A percentile compares a stretch with the other conserved stretches of the same genome.
Conservation (phyloP, 352 stramenopile genomes). For the Phytopythium helicoides region DNA sequence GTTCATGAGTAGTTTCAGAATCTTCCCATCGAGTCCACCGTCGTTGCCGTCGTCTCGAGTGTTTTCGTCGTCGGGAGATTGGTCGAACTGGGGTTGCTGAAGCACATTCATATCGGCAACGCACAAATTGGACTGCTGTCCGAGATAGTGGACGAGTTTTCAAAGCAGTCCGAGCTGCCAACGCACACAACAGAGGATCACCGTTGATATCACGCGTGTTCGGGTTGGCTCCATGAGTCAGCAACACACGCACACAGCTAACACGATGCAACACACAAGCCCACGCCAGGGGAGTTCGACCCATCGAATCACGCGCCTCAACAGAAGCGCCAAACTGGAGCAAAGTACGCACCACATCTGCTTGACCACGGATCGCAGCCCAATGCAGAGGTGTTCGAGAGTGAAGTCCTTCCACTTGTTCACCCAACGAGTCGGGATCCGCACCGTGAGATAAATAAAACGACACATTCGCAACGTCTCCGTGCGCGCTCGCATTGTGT, state of each 20-base stretch:
- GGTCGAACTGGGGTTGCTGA: no score
- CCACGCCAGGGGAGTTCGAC: conserved; percentile 67
- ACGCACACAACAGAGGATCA: conserved; percentile 69
- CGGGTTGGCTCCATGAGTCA: conserved; percentile 51
- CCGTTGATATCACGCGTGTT: conserved; percentile 63
- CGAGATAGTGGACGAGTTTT: no score
- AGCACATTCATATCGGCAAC: no score
- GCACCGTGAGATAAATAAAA: conserved; percentile 74
- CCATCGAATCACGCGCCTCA: conserved; percentile 64
- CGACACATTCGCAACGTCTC: conserved; percentile 52
- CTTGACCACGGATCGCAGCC: conserved; percentile 74
- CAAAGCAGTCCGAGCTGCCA: no score
- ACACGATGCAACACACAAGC: conserved; percentile 70
- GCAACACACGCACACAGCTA: conserved; percentile 50
- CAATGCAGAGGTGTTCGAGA: conserved; percentile 72
- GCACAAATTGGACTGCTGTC: no score
- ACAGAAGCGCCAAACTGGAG: conserved; percentile 54
- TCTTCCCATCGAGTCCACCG: conserved; percentile 45
- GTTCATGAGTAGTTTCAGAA: conserved; percentile 50
- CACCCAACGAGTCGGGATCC: conserved; percentile 57
- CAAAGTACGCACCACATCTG: conserved; percentile 53
- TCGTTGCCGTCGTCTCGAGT: no score
- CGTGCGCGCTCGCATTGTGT: conserved; percentile 56
- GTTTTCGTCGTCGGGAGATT: no score
- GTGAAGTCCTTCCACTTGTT: conserved; percentile 70